Base-by-base conservation (phyloP, 306 rosid species). In the Hippophae tibetana region DNA sequence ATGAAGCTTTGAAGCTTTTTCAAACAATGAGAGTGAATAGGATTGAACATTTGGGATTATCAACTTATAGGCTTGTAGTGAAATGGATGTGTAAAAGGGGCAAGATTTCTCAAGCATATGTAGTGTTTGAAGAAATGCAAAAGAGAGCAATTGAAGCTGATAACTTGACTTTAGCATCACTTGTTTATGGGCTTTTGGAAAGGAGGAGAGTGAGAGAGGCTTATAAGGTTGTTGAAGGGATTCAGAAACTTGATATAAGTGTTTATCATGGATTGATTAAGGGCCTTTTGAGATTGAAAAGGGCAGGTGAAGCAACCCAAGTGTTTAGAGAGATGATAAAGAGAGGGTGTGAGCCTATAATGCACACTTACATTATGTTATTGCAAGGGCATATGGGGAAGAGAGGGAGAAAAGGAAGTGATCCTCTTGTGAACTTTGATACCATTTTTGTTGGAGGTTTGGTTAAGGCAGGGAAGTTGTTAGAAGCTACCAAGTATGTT, bases 311-410 rank as follows among this genome's bases (percentile, higher is more conserved):
- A 67, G 96, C 97, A 6, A 82, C 97, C 4, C 70, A 83, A 51
- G 89, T 87, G 67, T 90, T 90, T 52, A 74, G 94, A 66, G 86
- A 75, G 76, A 90, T 90, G 94, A 72, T 83, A 47, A 76, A 54
- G 11, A 69, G 12, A 54, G 72, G 84, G 69, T 72, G 81, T 14
- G 74, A 79, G 68, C 84, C 84, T 31, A 75, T 42, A 54, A 85
- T 89, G 94, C 96, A 89, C 57, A 83, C 96, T 6, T 89, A 84
- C 31, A 47, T 89, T 9, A 89, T 89, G 97, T 43, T 89, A 67
- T 71, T 90, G 83, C 89, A 86, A 60, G 97, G 97, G 12, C 95
- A 80, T 73, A 9, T 80, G 71, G 82, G 82, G 51, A 76, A 67
- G 78, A 69, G 77, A 43, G 79, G 85, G 5, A 69, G 79, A 69